Evolutionary conservation across 2,329 filamentous ascomycete genomes (phyloP).

Genomic region (Sarocladiaceae sp.): DNA sequence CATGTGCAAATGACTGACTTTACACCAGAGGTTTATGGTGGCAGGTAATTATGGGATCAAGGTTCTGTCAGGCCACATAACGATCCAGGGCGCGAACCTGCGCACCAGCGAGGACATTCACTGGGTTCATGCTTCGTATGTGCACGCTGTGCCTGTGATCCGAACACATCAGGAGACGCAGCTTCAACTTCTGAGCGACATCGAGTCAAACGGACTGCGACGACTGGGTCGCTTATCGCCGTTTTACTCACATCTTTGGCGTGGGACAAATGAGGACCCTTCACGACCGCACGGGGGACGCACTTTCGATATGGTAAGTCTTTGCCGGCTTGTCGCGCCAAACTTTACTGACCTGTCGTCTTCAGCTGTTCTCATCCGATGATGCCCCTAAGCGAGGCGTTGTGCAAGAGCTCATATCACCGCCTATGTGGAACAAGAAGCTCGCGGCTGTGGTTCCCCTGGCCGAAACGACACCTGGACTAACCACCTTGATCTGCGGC

Average conservation of each 20-base stretch:
- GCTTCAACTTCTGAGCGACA: conserved; percentile 54
- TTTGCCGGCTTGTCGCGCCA: neutral
- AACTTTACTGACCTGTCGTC: conserved; percentile 17
- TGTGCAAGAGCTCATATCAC: conserved; percentile 52
- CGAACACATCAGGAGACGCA: conserved; percentile 44
- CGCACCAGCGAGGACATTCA: conserved; percentile 39
- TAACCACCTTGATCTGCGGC: conserved; percentile 58
- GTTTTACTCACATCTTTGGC: conserved; percentile 42
- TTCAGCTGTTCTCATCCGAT: conserved; percentile 48
- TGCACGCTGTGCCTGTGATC: conserved; percentile 66
- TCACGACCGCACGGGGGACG: conserved; percentile 18
- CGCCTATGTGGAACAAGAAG: conserved; percentile 58
- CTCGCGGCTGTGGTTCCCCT: conserved; percentile 39
- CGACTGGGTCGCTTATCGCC: conserved; percentile 59
- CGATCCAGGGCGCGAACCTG: conserved; percentile 62
- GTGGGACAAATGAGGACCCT: conserved; percentile 59
- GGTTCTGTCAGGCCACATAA: conserved; percentile 58
- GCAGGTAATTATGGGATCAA: conserved; percentile 66
- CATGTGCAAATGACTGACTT: conserved; percentile 10
- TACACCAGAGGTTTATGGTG: conserved; percentile 52
- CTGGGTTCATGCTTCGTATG: conserved; percentile 63
- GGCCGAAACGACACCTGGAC: conserved; percentile 28
- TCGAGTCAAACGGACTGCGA: conserved; percentile 42
- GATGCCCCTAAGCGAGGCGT: conserved; percentile 45
- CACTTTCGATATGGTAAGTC: conserved; percentile 48